Base-by-base conservation (phyloP, 352 stramenopile species). In the Globisporangium viniferum region DNA sequence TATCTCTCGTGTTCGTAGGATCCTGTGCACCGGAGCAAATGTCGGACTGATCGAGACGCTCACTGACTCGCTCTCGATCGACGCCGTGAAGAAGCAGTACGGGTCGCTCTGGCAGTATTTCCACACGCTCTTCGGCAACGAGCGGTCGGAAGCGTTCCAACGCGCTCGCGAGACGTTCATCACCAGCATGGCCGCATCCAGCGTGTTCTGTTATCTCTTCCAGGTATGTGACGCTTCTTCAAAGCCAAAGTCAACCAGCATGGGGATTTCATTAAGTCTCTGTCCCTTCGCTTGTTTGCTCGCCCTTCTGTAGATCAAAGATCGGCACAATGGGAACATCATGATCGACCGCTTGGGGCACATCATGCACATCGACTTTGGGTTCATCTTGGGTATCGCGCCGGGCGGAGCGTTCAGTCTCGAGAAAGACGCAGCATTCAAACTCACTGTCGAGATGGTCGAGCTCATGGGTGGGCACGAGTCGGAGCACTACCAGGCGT, bases 361-460 rank as follows among this genome's bases (percentile, higher is more conserved):
- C 74, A 72, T 99, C 12, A 92, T 99, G 64, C 93, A 98, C 79
- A 99, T 99, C 72, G 97, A 99, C 75, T 99, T 98, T 81, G 97
- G 97, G 12, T 99, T 99, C 78, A 91, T 98, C 41, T 88, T 99
- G 60, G 92, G 93, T 46, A 97, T 94, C 79, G 94, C 87, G 22
- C 95, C 95, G 12, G 96, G 94, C 61, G 93, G 97, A 48, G 88
- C 96, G 59, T 98, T 98, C 71, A 95, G 79, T 36, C 82, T 99
- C 39, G 96, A 99, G 73, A 66, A 62, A 24, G 90, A 91, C 59
- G 93, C 90, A 29, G 94, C 96, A 20, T 99, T 99, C 82, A 99
- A 99, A 70, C 81, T 99, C 8, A 98, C 95, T 20, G 75, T 81
- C 49, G 96, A 99, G 56, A 97, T 98, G 75, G 89, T 98, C 14